Conservation (phyloP, 1,139 yeast genomes). For the Blastobotrys illinoisensis region DNA sequence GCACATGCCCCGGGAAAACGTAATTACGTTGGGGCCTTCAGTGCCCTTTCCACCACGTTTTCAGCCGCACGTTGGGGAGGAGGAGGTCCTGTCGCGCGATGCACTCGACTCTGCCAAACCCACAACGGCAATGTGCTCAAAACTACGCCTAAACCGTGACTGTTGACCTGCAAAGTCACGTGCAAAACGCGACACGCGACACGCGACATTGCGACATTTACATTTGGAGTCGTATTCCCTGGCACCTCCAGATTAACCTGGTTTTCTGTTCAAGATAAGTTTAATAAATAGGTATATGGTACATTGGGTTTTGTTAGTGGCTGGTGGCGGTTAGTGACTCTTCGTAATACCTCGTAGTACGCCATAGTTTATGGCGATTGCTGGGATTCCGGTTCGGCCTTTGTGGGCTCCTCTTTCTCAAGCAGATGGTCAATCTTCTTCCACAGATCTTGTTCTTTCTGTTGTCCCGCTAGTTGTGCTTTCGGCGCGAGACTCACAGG, state of each 20-base stretch:
- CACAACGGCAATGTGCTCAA: neutral
- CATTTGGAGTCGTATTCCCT: too few relatives aligned
- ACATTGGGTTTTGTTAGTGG: neutral
- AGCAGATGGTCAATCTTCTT: constrained; percentile 18
- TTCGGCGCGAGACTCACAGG: constrained; percentile 33
- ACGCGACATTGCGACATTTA: neutral
- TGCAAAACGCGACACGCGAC: neutral
- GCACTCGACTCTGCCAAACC: neutral
- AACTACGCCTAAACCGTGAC: neutral
- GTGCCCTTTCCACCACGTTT: neutral
- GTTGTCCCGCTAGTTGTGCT: constrained; percentile 34
- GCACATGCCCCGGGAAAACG: neutral
- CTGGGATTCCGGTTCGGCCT: neutral
- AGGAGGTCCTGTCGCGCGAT: neutral
- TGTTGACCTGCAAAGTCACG: neutral
- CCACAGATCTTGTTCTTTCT: constrained; percentile 33
- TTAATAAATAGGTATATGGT: neutral
- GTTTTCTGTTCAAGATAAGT: too few relatives aligned
- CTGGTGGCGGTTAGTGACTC: neutral
- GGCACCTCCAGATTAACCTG: too few relatives aligned
- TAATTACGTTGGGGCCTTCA: neutral
- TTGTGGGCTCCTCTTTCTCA: neutral
- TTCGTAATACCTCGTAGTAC: neutral
- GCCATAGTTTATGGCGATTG: too few relatives aligned
- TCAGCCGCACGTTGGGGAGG: neutral